Evolutionary conservation across 768 basidiomycete species (phyloP).

Genomic region (Tricholomella constricta): DNA sequence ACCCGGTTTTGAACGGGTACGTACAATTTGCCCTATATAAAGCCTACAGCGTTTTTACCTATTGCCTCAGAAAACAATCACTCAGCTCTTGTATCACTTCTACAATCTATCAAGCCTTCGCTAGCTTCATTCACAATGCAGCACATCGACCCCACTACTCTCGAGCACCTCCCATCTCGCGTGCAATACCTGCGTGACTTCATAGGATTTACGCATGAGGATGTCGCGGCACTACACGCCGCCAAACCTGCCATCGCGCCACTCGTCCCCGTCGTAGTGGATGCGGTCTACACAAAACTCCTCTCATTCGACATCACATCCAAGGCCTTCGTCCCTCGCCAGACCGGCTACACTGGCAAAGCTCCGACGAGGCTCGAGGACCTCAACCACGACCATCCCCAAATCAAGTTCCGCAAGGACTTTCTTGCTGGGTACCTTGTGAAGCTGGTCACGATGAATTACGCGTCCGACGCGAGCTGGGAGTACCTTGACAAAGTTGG

Average conservation of each 20-base stretch:
- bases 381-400: conserved; percentile 42
- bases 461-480: conserved; percentile 42
- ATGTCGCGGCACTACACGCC: conserved; percentile 43
- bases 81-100: too few species aligned
- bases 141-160: conserved; percentile 25
- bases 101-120: too few species aligned
- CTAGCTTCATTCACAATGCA: conserved; percentile 26
- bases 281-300: conserved; percentile 47
- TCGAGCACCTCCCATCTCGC: conserved; percentile 36
- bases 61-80: too few species aligned
- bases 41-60: too few species aligned
- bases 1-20: background rate
- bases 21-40: too few species aligned
- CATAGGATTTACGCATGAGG: conserved; percentile 42
- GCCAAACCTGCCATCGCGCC: conserved; percentile 42
- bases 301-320: conserved; percentile 47
- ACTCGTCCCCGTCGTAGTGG: conserved; percentile 44
- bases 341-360: conserved; percentile 43
- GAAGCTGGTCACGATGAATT: conserved; percentile 47
- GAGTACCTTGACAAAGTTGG: conserved; percentile 51
- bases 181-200: conserved; percentile 49
- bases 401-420: conserved; percentile 49
- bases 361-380: conserved; percentile 40
- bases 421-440: conserved; percentile 34
- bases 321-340: conserved; percentile 36